Percentiles rank a stretch among this genome's conserved stretches.
Conservation (phyloP, 495 filamentous ascomycete genomes). For the Neurospora sp. region DNA sequence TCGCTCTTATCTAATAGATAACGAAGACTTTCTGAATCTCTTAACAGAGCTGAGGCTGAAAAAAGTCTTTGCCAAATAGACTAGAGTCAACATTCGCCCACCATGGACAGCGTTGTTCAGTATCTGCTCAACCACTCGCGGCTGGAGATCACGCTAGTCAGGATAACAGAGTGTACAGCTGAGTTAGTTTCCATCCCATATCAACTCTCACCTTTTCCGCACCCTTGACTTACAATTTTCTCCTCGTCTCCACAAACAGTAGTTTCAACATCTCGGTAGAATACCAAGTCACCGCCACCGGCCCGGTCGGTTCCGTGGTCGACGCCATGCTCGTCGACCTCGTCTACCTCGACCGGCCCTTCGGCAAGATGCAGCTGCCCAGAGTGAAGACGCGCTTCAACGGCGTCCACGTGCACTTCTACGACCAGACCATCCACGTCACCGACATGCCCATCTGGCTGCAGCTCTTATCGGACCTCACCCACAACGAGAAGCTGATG, state of each 20-base stretch:
- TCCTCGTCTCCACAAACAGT: neutral
- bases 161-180: constrained; percentile 10
- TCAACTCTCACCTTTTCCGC: constrained; percentile 1
- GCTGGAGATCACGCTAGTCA: constrained; percentile 13
- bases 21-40: neutral
- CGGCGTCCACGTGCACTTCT: constrained; percentile 15
- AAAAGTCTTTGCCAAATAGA: neutral
- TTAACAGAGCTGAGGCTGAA: neutral
- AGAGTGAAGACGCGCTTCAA: constrained; percentile 11
- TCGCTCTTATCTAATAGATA: neutral
- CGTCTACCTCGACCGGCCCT: constrained; percentile 3
- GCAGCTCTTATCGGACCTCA: constrained; percentile 15
- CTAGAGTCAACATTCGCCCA: neutral
- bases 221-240: neutral
- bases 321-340: constrained; percentile 24
- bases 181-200: constrained; percentile 11
- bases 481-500: constrained; percentile 1
- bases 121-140: constrained; percentile 10
- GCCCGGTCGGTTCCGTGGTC: constrained; percentile 13
- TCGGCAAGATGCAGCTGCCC: constrained; percentile 21
- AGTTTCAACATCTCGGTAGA: neutral
- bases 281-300: constrained; percentile 16
- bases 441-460: constrained; percentile 11
- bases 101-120: constrained; percentile 13
- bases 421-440: constrained; percentile 18